phyloP scores from a whole-genome alignment of 208 protist species.

The Acanthamoeba triangularis region DNA sequence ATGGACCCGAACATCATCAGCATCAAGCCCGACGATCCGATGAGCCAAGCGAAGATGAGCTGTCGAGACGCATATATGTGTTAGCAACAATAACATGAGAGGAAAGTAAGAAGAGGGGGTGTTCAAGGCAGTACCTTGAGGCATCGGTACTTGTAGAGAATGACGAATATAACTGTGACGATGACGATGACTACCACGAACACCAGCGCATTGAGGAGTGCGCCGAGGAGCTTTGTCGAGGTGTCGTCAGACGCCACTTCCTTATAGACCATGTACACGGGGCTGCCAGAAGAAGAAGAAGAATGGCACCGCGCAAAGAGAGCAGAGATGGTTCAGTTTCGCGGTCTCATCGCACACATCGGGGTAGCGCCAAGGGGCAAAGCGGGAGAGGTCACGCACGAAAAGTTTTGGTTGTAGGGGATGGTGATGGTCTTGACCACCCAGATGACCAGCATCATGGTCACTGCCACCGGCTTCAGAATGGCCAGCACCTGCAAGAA shows the following conservation, averaged over 20 bases:
- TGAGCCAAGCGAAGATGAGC: constrained; percentile 89
- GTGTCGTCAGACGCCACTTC: constrained; percentile 71
- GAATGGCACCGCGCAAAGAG: neutral
- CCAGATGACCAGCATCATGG: constrained; percentile 74
- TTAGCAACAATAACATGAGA: neutral
- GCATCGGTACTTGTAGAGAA: constrained; percentile 90
- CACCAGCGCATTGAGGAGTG: constrained; percentile 87
- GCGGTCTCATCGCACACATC: neutral
- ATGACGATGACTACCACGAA: constrained; percentile 87
- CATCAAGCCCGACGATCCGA: constrained; percentile 85
- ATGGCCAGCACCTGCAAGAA: constrained; percentile 41
- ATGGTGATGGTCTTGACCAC: constrained; percentile 41
- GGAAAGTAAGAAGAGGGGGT: neutral
- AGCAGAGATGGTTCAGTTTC: neutral
- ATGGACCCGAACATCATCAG: constrained; percentile 84
- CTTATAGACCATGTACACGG: constrained; percentile 79
- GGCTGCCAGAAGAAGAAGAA: neutral
- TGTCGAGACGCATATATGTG: neutral
- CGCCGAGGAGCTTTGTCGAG: constrained; percentile 76
- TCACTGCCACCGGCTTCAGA: constrained; percentile 72
- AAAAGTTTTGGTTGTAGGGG: constrained; percentile 36
- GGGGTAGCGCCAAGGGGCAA: neutral
- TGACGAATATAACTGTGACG: constrained; percentile 88
- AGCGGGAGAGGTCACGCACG: neutral
- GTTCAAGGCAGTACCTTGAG: constrained; percentile 69